Base-by-base conservation (phyloP, 192 early-diverging fungal species). In the Physocladia obscura region DNA sequence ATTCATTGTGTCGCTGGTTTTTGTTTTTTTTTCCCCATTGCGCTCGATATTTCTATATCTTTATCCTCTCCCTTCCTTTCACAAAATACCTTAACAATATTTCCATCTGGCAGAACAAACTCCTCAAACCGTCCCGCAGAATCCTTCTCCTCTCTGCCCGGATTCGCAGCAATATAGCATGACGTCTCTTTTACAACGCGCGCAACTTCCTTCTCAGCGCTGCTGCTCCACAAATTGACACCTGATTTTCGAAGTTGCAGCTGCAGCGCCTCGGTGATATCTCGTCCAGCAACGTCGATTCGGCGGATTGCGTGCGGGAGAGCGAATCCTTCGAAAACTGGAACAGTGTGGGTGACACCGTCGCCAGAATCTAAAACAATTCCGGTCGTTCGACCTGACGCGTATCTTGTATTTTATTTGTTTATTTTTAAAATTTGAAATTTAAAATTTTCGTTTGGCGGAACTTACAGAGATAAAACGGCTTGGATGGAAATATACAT, bases 401-500 rank as follows among this genome's bases (percentile, higher is more conserved):
- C 93, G 70, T 99, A 96, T 69, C 90, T 91, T 49, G 15, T n/a
- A n/a, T n/a, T n/a, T n/a, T n/a, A n/a, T n/a, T n/a, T n/a, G n/a
- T n/a, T n/a, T n/a, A n/a, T n/a, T n/a, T n/a, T n/a, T n/a, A n/a
- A n/a, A n/a, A n/a, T n/a, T n/a, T n/a, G 27, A 65, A 49, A 40
- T 15, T 15, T 19, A 39, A 40, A n/a, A 13, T 8, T 27, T 8
- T 15, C 22, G 24, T 15, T 54, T 54, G n/a, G 51, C 15, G 8
- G 40, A 13, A 70, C 85, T 74, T 79, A 94, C 82, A 99, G 88
- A 70, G 94, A 92, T 47, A 99, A 87, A 2, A 99, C 95, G 31
- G 97, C 97, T 79, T 99, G 97, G 65, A 99, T 93, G 48, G 94
- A 95, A 37, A 94, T 89, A 80, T 93, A 98, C 40, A 99, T 84